Conservation (phyloP, 371 early-diverging fungal genomes). For the Cokeromyces recurvatus region DNA sequence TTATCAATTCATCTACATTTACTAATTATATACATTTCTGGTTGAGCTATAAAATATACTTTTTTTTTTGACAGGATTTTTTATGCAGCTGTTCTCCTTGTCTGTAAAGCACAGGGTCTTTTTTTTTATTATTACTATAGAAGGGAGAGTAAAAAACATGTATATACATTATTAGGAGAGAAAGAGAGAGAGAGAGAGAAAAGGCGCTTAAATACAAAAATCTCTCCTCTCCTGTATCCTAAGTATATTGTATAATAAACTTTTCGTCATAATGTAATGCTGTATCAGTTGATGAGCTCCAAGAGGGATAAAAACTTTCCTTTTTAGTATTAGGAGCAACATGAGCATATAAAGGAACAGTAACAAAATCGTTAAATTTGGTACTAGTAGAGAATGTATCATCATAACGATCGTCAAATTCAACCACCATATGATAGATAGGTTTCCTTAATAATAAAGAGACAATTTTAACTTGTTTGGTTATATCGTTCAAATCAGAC, state of each 20-base stretch:
- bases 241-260: constrained; percentile 9
- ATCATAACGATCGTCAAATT: constrained; percentile 32
- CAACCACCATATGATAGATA: constrained; percentile 28
- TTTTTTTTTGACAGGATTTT: too few species aligned
- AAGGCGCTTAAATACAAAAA: neutral
- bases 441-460: constrained; percentile 2
- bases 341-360: constrained; percentile 22
- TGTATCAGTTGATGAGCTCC: neutral
- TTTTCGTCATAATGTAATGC: constrained; percentile 16
- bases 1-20: too few species aligned
- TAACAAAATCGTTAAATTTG: constrained; percentile 25
- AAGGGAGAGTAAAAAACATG: neutral
- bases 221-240: too few species aligned
- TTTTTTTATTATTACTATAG: too few species aligned
- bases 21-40: too few species aligned
- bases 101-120: too few species aligned
- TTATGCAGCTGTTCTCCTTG: too few species aligned
- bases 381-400: constrained; percentile 16
- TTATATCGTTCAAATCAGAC: constrained; percentile 7
- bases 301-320: neutral
- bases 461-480: constrained; percentile 2
- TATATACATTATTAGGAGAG: neutral
- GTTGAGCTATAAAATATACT: too few species aligned
- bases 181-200: neutral
- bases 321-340: neutral